Evolutionary conservation across 1,139 yeast genomes (phyloP).

Genomic region (Sugiyamaella novakii): DNA sequence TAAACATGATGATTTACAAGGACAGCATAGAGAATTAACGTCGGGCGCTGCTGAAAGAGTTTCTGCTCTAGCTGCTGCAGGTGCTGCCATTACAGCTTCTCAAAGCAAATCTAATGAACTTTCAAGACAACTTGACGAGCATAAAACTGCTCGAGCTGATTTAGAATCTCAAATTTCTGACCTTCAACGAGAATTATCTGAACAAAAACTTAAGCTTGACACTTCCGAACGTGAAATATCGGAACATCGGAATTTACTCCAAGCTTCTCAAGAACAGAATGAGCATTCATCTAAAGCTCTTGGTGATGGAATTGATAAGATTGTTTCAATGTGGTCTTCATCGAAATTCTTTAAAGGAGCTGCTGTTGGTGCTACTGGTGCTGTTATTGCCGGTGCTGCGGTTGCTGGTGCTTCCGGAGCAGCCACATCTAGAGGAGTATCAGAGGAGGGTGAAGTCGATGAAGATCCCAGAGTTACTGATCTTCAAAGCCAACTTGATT

Average conservation of each 20-base stretch:
- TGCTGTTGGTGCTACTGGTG: constrained; percentile 18
- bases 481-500: constrained; percentile 31
- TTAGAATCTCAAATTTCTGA: constrained; percentile 29
- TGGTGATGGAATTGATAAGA: constrained; percentile 33
- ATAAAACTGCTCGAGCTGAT: constrained; percentile 27
- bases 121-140: constrained; percentile 30
- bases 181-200: constrained; percentile 30
- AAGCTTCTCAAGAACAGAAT: constrained; percentile 31
- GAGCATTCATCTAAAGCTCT: constrained; percentile 33
- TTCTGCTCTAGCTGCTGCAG: constrained; percentile 36
- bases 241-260: constrained; percentile 28
- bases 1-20: constrained; percentile 28
- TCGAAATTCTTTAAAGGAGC: constrained; percentile 30
- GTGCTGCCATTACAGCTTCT: constrained; percentile 37
- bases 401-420: constrained; percentile 19
- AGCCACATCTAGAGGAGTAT: not conserved
- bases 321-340: constrained; percentile 39
- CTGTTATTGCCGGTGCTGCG: constrained; percentile 17
- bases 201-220: constrained; percentile 26
- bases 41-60: constrained; percentile 36
- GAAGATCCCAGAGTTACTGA: constrained; percentile 29
- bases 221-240: constrained; percentile 27
- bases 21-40: constrained; percentile 30
- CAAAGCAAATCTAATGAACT: constrained; percentile 33
- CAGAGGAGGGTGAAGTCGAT: constrained; percentile 20